Percentiles rank a stretch among this genome's conserved stretches.
These are phyloP conservation scores for Arctostaphylos glauca DNA, from an alignment of 148 eudicot genomes.

Conservation along the genomic window DNA sequence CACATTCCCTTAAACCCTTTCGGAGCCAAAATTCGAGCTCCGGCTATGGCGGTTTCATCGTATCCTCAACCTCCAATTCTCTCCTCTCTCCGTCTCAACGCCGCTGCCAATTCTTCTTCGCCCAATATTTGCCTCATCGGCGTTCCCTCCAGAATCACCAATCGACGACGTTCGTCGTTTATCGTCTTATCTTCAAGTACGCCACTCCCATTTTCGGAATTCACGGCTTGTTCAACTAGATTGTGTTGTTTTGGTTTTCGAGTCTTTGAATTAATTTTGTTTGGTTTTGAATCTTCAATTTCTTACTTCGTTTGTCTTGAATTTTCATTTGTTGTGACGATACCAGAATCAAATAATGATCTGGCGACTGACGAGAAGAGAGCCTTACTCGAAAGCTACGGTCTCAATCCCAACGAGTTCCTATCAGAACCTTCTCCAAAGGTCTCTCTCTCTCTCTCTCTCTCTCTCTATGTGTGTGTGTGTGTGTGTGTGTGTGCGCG, in stretches of 20 bases:
- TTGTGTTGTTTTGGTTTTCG: background rate
- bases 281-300: background rate
- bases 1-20: background rate
- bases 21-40: background rate
- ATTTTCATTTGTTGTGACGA: background rate
- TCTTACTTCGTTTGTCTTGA: background rate
- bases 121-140: slow-evolving; percentile 7
- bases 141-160: slow-evolving; percentile 15
- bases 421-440: slow-evolving; percentile 55
- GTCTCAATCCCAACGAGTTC: slow-evolving; percentile 69
- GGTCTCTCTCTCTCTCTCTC: slow-evolving; percentile 34
- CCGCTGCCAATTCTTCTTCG: slow-evolving; percentile 12
- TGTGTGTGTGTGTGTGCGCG: no score
- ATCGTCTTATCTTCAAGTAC: slow-evolving; percentile 42
- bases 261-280: background rate
- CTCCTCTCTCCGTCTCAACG: slow-evolving; percentile 21
- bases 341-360: slow-evolving; percentile 46
- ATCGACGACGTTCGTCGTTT: slow-evolving; percentile 24
- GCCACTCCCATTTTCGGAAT: background rate
- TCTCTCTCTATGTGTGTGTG: no score
- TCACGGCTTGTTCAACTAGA: background rate
- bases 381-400: slow-evolving; percentile 60
- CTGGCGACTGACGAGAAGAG: slow-evolving; percentile 26
- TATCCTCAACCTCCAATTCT: slow-evolving; percentile 24
- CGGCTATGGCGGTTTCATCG: slow-evolving; percentile 32